These are phyloP conservation scores for Aspergillus haitiensis DNA, from an alignment of 495 filamentous ascomycete genomes.

Conservation along the genomic window DNA sequence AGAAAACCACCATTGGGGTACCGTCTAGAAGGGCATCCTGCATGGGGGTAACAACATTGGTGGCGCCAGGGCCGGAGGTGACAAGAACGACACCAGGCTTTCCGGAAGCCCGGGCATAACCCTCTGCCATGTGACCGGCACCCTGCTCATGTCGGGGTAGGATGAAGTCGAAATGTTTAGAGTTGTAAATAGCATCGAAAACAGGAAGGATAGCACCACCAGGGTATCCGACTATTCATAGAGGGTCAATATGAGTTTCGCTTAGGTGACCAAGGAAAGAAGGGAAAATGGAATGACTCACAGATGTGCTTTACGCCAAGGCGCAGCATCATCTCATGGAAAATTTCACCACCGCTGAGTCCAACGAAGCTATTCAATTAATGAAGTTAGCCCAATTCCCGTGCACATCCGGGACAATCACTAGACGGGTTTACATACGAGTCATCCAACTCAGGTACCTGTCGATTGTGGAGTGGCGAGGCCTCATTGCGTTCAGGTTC, in stretches of 20 bases:
- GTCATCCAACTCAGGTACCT: slow-evolving; percentile 70
- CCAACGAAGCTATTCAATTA: slow-evolving; percentile 73
- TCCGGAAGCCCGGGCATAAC: slow-evolving; percentile 60
- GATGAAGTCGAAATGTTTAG: slow-evolving; percentile 61
- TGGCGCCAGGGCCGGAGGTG: slow-evolving; percentile 64
- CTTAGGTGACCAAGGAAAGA: slow-evolving; percentile 3
- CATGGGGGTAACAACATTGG: slow-evolving; percentile 63
- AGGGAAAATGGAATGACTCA: slow-evolving; percentile 48
- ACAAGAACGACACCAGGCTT: slow-evolving; percentile 63
- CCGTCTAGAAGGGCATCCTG: slow-evolving; percentile 63
- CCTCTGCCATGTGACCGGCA: slow-evolving; percentile 67
- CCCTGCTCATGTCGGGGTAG: slow-evolving; percentile 64
- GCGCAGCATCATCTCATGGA: slow-evolving; percentile 98
- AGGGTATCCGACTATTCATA: slow-evolving; percentile 42
- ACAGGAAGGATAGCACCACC: slow-evolving; percentile 52
- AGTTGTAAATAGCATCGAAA: slow-evolving; percentile 66
- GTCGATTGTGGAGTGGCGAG: slow-evolving; percentile 65
- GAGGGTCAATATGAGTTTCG: slow-evolving; percentile 6
- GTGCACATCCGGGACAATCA: neutral
- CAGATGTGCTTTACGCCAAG: slow-evolving; percentile 90
- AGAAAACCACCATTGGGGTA: slow-evolving; percentile 63
- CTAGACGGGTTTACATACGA: slow-evolving; percentile 44
- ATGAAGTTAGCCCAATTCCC: slow-evolving; percentile 17
- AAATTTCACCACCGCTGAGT: slow-evolving; percentile 92
- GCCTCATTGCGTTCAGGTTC: slow-evolving; percentile 61